A percentile compares a stretch with the other conserved stretches of the same genome.
phyloP scores from a whole-genome alignment of 2,329 filamentous ascomycete species.

The Colletotrichum eremochloae region DNA sequence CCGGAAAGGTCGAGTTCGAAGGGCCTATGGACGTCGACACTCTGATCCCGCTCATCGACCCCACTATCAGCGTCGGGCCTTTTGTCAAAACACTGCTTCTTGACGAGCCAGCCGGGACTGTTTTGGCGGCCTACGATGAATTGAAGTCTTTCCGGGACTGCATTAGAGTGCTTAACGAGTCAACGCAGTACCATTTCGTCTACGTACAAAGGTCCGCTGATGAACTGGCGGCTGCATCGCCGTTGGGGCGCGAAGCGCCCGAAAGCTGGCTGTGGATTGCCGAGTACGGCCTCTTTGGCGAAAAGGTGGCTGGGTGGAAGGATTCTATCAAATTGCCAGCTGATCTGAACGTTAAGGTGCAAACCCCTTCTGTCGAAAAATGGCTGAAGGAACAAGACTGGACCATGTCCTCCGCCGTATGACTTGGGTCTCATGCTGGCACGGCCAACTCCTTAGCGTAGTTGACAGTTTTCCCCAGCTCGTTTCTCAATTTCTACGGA shows the following conservation, averaged over 20 bases:
- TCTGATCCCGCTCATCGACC: slow-evolving; percentile 51
- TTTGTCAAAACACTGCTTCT: slow-evolving; percentile 60
- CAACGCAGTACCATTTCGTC: slow-evolving; percentile 53
- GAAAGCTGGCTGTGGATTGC: slow-evolving; percentile 16
- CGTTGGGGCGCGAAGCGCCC: slow-evolving; percentile 7
- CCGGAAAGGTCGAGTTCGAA: slow-evolving; percentile 12
- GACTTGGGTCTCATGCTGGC: not conserved
- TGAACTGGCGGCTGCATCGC: slow-evolving; percentile 46
- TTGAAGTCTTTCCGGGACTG: slow-evolving; percentile 50
- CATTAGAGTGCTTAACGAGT: slow-evolving; percentile 51
- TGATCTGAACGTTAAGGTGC: not conserved
- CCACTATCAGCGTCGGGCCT: slow-evolving; percentile 54
- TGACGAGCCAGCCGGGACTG: slow-evolving; percentile 54
- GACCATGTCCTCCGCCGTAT: not conserved
- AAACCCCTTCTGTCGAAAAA: not conserved
- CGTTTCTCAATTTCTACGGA: not conserved
- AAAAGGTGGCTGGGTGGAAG: slow-evolving; percentile 20
- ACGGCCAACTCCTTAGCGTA: no score
- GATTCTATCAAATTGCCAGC: slow-evolving; percentile 12
- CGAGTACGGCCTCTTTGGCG: slow-evolving; percentile 25
- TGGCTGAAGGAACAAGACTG: slow-evolving; percentile 19
- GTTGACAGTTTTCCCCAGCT: not conserved
- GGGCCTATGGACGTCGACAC: not conserved
- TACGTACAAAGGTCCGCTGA: slow-evolving; percentile 49
- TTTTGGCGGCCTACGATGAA: slow-evolving; percentile 60